Evolutionary conservation across 2,329 filamentous ascomycete genomes (phyloP).

Genomic region (Epichloe hybrida): DNA sequence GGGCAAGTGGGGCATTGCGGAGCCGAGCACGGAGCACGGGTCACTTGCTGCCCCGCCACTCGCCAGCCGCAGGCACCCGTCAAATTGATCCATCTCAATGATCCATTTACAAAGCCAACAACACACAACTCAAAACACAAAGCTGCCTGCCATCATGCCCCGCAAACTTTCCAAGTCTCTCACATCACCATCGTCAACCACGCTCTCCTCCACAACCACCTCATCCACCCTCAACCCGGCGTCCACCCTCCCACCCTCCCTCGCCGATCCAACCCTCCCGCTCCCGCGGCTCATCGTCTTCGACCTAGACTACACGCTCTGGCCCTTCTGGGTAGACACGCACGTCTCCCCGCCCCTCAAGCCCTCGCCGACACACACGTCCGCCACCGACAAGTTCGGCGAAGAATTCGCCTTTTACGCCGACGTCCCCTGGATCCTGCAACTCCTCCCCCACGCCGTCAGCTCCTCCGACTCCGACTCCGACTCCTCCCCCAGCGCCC

Average conservation of each 20-base stretch:
- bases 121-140: too few species aligned
- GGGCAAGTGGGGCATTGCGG: neutral
- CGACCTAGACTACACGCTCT: slow-evolving; percentile 96
- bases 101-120: too few species aligned
- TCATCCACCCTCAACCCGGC: neutral
- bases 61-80: too few species aligned
- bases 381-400: slow-evolving; percentile 40
- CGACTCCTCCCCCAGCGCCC: slow-evolving; percentile 7
- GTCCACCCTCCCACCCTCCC: slow-evolving; percentile 23
- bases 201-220: neutral
- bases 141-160: slow-evolving; percentile 12
- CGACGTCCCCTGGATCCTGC: slow-evolving; percentile 54
- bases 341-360: slow-evolving; percentile 67
- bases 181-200: slow-evolving; percentile 2
- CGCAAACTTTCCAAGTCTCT: slow-evolving; percentile 19
- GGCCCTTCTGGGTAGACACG: slow-evolving; percentile 97
- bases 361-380: slow-evolving; percentile 27
- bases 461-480: slow-evolving; percentile 6
- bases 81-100: too few species aligned
- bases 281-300: slow-evolving; percentile 79
- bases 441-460: slow-evolving; percentile 30
- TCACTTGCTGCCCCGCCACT: too few species aligned
- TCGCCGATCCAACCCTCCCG: slow-evolving; percentile 42
- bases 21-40: neutral
- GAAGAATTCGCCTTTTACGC: slow-evolving; percentile 55